phyloP scores from a whole-genome alignment of 164 flowering plant species.

The Hamamelis virginiana region DNA sequence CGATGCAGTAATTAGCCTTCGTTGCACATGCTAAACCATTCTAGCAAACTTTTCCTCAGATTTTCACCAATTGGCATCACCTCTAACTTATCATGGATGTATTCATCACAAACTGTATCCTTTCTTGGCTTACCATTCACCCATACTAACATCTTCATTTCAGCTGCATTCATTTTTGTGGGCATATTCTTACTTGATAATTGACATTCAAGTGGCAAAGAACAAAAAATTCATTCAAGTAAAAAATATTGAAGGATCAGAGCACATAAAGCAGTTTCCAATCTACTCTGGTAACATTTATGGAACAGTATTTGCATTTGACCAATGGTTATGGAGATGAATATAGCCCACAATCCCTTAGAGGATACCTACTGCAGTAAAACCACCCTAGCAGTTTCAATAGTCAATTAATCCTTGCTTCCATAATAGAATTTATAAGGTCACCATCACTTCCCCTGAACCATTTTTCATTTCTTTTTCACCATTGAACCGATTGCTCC shows the following conservation, averaged over 20 bases:
- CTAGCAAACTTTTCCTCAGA: neutral
- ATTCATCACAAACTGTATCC: neutral
- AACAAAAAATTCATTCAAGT: no score
- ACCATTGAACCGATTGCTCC: constrained; percentile 27
- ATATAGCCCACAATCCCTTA: neutral
- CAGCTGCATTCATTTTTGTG: no score
- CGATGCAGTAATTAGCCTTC: neutral
- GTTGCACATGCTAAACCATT: neutral
- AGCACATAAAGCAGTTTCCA: neutral
- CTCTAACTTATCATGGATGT: neutral
- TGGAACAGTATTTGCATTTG: neutral
- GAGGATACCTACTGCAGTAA: neutral
- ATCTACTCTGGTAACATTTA: neutral
- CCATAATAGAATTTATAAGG: no score
- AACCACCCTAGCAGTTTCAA: neutral
- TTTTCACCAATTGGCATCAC: neutral
- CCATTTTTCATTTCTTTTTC: constrained; percentile 15
- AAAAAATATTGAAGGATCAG: neutral
- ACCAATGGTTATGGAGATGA: neutral
- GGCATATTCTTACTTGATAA: no score
- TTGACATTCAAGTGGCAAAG: no score
- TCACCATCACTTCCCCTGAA: neutral
- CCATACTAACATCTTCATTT: neutral
- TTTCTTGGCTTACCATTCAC: neutral
- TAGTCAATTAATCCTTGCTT: neutral